Base-by-base conservation (phyloP, 306 rosid genomes). In the Cucurbita argyrosperma region DNA sequence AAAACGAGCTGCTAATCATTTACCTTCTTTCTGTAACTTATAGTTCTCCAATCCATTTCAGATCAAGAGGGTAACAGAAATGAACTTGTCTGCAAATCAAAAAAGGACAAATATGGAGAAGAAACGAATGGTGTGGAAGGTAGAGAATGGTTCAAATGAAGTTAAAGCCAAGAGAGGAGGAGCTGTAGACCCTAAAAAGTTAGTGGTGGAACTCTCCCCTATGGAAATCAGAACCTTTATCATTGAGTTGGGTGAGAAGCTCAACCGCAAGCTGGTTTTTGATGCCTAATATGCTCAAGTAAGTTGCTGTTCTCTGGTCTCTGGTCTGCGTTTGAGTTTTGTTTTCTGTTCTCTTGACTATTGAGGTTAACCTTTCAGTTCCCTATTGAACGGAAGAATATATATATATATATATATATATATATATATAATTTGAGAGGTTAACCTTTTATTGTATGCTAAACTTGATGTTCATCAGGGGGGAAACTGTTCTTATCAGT, bases 151-250 rank as follows among this genome's bases (percentile, higher is more conserved):
- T 39, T 76, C 79, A 62, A 77, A 79, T 59, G 85, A 42, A 64
- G 72, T 42, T n/a, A 74, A 82, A 86, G 83, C 79, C 64, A 74
- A 56, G 47, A 89, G 96, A 85, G 98, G 98, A 61, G 82, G 91
- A 16, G 84, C 92, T 46, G 83, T 89, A 62, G 88, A 90, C 79
- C 96, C 92, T 37, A 76, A 77, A 73, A 79, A 81, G 74, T 85
- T 90, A 50, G 67, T 67, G n/a, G 95, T 89, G 79, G 97, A 94
- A 81, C 95, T 94, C 37, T 83, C 89, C 9, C 96, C 98, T 1
- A 88, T 88, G 96, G 97, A 90, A 82, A 94, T 90, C 72, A 89
- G 97, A 68, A 89, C 95, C 78, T 94, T 94, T 66, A 56, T 85
- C 74, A 35, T 90, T 55, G 67, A 78, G 75, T 85, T 83, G 23